Percentiles rank a stretch among this genome's conserved stretches.
Conservation (phyloP, 78 protist species). For the Chrysochromulina tobinii region DNA sequence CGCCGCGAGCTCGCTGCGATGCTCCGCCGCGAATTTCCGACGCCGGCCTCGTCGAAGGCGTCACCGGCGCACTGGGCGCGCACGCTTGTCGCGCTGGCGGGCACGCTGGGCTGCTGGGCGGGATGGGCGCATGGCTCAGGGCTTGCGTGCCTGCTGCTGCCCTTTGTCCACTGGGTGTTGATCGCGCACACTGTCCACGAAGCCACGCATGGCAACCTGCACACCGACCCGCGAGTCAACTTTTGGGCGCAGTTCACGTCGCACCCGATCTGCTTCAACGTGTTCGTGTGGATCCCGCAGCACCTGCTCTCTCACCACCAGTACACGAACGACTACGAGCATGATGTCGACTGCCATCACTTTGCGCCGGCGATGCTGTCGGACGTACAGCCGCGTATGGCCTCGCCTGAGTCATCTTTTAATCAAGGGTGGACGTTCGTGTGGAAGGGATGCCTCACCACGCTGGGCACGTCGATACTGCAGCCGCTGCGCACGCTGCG, state of each 20-base stretch:
- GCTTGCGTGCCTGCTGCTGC: not conserved
- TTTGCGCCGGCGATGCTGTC: constrained; percentile 9
- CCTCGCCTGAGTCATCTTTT: too few species aligned
- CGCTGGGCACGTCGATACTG: constrained; percentile 7
- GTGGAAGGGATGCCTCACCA: not conserved
- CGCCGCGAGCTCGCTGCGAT: not conserved
- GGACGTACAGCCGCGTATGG: too few species aligned
- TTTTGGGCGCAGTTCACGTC: not conserved
- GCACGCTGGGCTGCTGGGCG: not conserved
- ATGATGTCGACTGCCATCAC: not conserved
- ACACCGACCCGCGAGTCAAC: not conserved
- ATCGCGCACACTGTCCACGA: not conserved
- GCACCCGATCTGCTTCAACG: constrained; percentile 21
- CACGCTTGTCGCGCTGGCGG: not conserved
- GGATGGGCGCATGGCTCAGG: not conserved
- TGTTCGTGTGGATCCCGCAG: constrained; percentile 26
- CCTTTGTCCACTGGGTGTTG: not conserved
- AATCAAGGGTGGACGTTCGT: too few species aligned
- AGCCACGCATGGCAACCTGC: constrained; percentile 5
- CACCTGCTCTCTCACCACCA: constrained; percentile 30
- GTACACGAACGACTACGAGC: constrained; percentile 5
- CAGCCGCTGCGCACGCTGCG: constrained; percentile 30
- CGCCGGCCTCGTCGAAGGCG: not conserved
- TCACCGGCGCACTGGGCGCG: constrained; percentile 13
- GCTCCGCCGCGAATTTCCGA: not conserved